These are phyloP conservation scores for Trichoderma harzianum DNA, from an alignment of 2,329 filamentous ascomycete genomes.

Conservation along the genomic window DNA sequence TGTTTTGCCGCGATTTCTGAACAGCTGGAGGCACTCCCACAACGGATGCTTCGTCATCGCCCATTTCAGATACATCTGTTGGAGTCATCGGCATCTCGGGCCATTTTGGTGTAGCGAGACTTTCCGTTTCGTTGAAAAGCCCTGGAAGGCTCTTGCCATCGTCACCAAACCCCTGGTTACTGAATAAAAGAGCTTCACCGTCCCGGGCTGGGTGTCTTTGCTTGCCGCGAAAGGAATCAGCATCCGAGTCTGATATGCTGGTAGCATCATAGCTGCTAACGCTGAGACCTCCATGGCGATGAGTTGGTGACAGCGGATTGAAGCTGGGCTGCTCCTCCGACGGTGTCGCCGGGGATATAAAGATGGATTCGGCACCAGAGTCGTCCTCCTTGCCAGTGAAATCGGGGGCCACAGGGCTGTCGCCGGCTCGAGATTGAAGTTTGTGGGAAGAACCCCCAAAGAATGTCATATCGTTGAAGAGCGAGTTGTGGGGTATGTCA, in stretches of 20 bases:
- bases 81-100: neutral
- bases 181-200: conserved; percentile 39
- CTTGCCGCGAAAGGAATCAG: conserved; percentile 32
- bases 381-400: neutral
- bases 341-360: conserved; percentile 16
- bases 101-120: conserved; percentile 4
- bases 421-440: conserved; percentile 9
- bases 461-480: conserved; percentile 11
- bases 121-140: conserved; percentile 20
- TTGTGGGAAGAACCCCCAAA: conserved; percentile 4
- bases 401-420: conserved; percentile 14
- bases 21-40: neutral
- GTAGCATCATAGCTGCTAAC: conserved; percentile 16
- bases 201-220: conserved; percentile 23
- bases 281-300: neutral
- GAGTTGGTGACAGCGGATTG: neutral
- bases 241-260: conserved; percentile 27
- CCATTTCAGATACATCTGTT: conserved; percentile 11
- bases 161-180: conserved; percentile 34
- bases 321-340: neutral
- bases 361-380: conserved; percentile 18
- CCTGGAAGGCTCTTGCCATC: conserved; percentile 33
- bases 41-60: conserved; percentile 1
- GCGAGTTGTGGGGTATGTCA: conserved; percentile 11
- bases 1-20: neutral